Evolutionary conservation across 371 early-diverging fungal species (phyloP).

Genomic region (Mortierella sp.): DNA sequence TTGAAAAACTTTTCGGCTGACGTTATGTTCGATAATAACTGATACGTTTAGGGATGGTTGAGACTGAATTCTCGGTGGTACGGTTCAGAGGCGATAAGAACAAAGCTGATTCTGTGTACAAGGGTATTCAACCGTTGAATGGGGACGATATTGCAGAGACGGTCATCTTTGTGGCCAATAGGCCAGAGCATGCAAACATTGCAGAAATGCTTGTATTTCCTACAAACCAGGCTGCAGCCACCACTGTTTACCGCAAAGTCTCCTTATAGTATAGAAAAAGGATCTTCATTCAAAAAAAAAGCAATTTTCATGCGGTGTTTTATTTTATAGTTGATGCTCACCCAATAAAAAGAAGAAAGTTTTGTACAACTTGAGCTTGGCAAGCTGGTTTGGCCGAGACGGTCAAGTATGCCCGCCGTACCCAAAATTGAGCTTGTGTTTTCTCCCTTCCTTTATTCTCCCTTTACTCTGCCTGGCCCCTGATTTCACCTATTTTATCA

Average conservation of each 20-base stretch:
- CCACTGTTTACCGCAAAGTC: constrained; percentile 54
- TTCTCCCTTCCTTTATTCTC: too few species aligned
- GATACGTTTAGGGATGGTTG: constrained; percentile 70
- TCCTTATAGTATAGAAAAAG: constrained; percentile 1
- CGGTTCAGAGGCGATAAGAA: constrained; percentile 86
- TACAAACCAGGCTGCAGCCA: constrained; percentile 80
- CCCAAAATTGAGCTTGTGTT: too few species aligned
- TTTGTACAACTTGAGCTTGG: too few species aligned
- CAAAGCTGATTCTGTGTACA: constrained; percentile 84
- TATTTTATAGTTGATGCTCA: too few species aligned
- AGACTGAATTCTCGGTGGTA: constrained; percentile 93
- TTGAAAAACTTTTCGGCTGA: too few species aligned
- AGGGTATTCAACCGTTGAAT: constrained; percentile 69
- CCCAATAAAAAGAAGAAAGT: too few species aligned
- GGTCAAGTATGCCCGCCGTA: too few species aligned
- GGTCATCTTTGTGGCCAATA: constrained; percentile 85
- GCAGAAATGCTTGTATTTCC: constrained; percentile 84
- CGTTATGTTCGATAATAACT: neutral
- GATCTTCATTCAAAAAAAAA: too few species aligned
- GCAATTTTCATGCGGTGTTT: too few species aligned
- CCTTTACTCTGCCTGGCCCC: too few species aligned
- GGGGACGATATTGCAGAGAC: constrained; percentile 72
- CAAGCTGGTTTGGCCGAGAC: too few species aligned
- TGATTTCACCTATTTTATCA: neutral
- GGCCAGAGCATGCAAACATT: constrained; percentile 88